Conservation (phyloP, 495 filamentous ascomycete species). For the Tuber calosporum region DNA sequence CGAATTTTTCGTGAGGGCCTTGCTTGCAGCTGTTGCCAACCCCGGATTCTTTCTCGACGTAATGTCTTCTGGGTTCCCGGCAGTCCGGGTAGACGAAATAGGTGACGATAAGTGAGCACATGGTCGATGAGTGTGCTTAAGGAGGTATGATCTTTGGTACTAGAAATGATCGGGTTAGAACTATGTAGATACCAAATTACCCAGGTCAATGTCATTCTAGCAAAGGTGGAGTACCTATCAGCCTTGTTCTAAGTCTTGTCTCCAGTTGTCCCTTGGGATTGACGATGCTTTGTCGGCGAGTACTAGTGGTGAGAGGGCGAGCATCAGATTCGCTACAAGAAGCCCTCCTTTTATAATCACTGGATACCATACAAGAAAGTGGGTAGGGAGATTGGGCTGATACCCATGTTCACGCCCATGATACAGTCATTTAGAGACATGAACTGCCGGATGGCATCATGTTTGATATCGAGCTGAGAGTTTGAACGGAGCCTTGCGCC, state of each 20-base stretch:
- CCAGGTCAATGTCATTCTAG: neutral
- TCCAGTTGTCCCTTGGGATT: neutral
- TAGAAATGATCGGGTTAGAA: neutral
- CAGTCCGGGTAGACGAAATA: neutral
- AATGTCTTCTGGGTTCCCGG: neutral
- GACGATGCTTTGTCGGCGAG: neutral
- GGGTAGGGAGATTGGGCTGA: neutral
- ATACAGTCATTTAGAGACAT: conserved; percentile 4
- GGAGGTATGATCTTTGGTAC: neutral
- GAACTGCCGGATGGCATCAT: neutral
- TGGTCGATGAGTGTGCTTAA: neutral
- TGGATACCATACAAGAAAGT: neutral
- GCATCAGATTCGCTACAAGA: neutral
- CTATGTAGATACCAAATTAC: neutral
- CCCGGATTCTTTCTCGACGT: neutral
- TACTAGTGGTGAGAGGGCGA: neutral
- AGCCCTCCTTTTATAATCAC: conserved; percentile 2
- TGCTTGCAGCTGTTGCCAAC: neutral
- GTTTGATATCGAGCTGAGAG: neutral
- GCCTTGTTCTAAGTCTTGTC: neutral
- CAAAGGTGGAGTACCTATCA: neutral
- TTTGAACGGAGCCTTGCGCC: neutral
- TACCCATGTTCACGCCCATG: neutral
- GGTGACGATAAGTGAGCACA: neutral
- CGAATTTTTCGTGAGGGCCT: neutral